Evolutionary conservation across 148 eudicot species (phyloP).

Genomic region (Amaranthus cruentus): DNA sequence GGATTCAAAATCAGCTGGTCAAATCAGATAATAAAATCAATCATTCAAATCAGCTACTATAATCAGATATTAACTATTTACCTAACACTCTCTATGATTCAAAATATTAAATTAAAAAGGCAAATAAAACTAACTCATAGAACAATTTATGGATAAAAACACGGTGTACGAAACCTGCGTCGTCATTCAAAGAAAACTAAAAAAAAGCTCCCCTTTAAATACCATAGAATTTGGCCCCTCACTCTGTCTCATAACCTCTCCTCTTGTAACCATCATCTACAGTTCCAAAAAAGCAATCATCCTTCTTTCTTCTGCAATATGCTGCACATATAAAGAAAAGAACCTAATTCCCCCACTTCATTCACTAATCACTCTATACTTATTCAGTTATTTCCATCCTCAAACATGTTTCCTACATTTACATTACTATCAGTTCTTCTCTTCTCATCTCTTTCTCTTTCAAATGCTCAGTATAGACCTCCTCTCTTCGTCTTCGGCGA

Average conservation of each 20-base stretch:
- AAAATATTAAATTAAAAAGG: no score
- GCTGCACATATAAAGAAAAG: no score
- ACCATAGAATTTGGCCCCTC: not conserved
- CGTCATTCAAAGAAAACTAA: not conserved
- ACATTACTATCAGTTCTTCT: not conserved
- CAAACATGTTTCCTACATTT: not conserved
- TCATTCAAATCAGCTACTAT: no score
- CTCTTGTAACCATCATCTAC: no score
- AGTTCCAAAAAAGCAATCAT: no score
- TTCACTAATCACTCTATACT: not conserved
- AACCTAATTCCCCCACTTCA: no score
- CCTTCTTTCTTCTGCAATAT: no score
- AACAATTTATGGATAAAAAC: not conserved
- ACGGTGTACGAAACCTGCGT: conserved; percentile 15
- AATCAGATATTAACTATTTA: no score
- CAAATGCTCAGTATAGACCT: conserved; percentile 11
- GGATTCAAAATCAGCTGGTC: no score
- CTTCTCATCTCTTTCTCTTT: not conserved
- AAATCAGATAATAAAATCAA: no score
- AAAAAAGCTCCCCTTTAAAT: not conserved
- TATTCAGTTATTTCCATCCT: not conserved
- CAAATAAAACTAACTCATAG: no score
- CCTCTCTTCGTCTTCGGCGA: conserved; percentile 51
- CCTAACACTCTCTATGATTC: no score
- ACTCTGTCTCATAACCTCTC: not conserved